Percentiles rank a stretch among this genome's conserved stretches.
Conservation (phyloP, 2,329 filamentous ascomycete genomes). For the Alternaria ethzedia region DNA sequence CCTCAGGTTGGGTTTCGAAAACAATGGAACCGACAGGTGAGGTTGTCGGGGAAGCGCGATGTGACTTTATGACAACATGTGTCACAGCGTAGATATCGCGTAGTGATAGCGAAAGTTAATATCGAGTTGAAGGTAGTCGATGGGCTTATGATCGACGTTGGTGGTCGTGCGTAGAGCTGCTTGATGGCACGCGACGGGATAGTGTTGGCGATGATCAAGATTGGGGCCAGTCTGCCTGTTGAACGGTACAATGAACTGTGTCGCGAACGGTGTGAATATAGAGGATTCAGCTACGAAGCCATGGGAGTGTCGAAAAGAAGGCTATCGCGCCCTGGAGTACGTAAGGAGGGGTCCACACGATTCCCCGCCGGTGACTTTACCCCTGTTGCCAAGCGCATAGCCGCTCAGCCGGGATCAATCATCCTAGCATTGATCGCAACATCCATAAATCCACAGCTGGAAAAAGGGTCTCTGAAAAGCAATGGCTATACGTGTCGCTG, state of each 20-base stretch:
- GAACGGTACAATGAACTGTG: not conserved
- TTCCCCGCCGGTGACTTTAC: conserved; percentile 8
- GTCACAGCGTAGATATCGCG: not conserved
- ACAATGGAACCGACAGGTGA: not conserved
- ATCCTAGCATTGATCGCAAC: not conserved
- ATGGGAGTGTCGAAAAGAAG: not conserved
- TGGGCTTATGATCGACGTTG: not conserved
- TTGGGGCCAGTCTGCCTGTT: not conserved
- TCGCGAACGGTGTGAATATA: not conserved
- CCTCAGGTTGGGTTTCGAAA: conserved; percentile 14
- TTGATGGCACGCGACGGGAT: not conserved
- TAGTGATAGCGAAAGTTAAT: not conserved
- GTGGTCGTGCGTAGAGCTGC: not conserved
- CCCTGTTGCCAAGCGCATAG: conserved; percentile 9
- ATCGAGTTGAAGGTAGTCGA: not conserved
- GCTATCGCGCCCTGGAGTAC: not conserved
- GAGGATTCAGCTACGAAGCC: not conserved
- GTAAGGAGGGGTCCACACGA: conserved; percentile 15
- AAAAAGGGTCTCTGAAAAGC: not conserved
- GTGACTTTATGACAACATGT: not conserved
- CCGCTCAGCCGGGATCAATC: not conserved
- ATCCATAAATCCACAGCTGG: not conserved
- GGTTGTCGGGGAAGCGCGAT: not conserved
- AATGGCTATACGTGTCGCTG: not conserved
- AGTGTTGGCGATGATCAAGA: not conserved